A percentile compares a stretch with the other conserved stretches of the same genome.
Evolutionary conservation across 2,329 filamentous ascomycete genomes (phyloP).

Genomic region (Hypoxylon sp.): DNA sequence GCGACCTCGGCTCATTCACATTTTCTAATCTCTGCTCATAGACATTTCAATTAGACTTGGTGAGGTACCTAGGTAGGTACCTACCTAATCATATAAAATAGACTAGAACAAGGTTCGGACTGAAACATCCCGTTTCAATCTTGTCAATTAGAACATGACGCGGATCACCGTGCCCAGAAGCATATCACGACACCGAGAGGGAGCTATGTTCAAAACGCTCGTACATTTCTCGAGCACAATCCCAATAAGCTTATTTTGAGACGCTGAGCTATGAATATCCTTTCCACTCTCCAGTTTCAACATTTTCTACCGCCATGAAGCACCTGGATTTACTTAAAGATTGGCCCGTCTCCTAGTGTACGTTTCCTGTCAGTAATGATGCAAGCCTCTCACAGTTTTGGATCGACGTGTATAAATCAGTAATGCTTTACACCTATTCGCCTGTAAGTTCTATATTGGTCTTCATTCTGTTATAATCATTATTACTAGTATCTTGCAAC

Average conservation of each 20-base stretch:
- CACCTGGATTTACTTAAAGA: neutral
- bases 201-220: neutral
- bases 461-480: neutral
- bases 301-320: neutral
- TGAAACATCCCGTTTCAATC: neutral
- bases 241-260: conserved; percentile 2
- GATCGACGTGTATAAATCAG: neutral
- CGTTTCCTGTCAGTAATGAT: neutral
- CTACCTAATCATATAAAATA: no score
- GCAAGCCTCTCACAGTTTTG: neutral
- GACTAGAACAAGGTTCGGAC: neutral
- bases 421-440: neutral
- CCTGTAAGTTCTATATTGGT: neutral
- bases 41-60: neutral
- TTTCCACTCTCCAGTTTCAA: neutral
- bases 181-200: neutral
- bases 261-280: neutral
- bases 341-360: neutral
- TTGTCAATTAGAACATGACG: neutral
- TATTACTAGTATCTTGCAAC: neutral
- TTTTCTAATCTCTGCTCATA: conserved; percentile 7
- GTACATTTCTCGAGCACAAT: neutral
- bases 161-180: no score
- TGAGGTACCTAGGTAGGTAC: no score
- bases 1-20: neutral